These are phyloP conservation scores for Suillus ampliporus DNA, from an alignment of 768 basidiomycete genomes.

Conservation along the genomic window DNA sequence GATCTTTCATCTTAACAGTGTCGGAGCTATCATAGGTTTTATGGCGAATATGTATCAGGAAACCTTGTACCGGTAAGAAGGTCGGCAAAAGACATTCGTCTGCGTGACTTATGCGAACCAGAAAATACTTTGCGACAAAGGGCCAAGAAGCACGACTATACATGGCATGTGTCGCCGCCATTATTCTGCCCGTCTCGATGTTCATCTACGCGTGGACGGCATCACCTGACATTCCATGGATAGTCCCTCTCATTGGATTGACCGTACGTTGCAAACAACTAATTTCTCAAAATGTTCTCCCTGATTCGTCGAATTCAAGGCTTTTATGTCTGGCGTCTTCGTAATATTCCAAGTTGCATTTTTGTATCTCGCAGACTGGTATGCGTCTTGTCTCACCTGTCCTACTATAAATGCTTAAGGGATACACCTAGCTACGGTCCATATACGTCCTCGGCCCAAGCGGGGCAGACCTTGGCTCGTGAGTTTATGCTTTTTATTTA, in stretches of 20 bases:
- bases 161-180: conserved; percentile 54
- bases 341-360: conserved; percentile 51
- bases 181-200: conserved; percentile 61
- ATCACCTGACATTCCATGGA: conserved; percentile 62
- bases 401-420: neutral
- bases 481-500: conserved; percentile 18
- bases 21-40: conserved; percentile 56
- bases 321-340: conserved; percentile 46
- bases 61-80: conserved; percentile 49
- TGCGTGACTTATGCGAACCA: conserved; percentile 32
- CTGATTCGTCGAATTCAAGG: conserved; percentile 28
- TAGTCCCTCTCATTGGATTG: conserved; percentile 39
- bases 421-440: conserved; percentile 41
- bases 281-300: neutral
- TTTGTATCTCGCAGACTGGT: conserved; percentile 59
- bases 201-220: conserved; percentile 77
- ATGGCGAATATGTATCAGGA: conserved; percentile 53
- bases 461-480: conserved; percentile 56
- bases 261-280: conserved; percentile 21
- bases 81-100: neutral
- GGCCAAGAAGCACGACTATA: conserved; percentile 66
- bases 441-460: conserved; percentile 60
- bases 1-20: conserved; percentile 38
- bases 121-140: conserved; percentile 24
- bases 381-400: conserved; percentile 18